These are phyloP conservation scores for Friedmanniomyces simplex DNA, from an alignment of 495 filamentous ascomycete species.

Conservation along the genomic window DNA sequence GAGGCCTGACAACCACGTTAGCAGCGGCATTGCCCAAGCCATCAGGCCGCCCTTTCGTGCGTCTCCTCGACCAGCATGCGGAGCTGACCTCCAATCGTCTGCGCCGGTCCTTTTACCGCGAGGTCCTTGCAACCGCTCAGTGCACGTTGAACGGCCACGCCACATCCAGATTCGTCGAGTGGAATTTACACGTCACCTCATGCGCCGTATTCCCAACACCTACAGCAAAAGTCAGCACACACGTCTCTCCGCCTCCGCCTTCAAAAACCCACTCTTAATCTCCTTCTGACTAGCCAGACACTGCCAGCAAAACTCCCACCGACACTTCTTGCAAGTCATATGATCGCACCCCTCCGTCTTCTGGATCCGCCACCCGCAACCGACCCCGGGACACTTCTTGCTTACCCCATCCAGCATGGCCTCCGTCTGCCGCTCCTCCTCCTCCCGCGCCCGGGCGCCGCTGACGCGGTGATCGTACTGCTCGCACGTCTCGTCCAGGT, in stretches of 20 bases:
- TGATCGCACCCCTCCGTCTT: slow-evolving; percentile 30
- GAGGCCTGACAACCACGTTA: too few relatives aligned
- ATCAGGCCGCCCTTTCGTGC: too few relatives aligned
- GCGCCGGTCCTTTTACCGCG: too few relatives aligned
- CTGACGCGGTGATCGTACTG: slow-evolving; percentile 29
- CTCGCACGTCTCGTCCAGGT: slow-evolving; percentile 33
- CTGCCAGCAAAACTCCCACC: slow-evolving; percentile 29
- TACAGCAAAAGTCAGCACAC: too few relatives aligned
- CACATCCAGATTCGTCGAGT: slow-evolving; percentile 12
- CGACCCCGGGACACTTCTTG: slow-evolving; percentile 27
- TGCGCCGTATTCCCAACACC: slow-evolving; percentile 21
- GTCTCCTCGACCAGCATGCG: too few relatives aligned
- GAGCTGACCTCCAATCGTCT: too few relatives aligned
- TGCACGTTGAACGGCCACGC: slow-evolving; percentile 18
- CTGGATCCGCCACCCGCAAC: slow-evolving; percentile 27
- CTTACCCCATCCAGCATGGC: slow-evolving; percentile 17
- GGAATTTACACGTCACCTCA: slow-evolving; percentile 17
- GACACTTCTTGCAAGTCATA: slow-evolving; percentile 22
- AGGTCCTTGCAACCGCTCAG: too few relatives aligned
- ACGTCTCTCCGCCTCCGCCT: too few relatives aligned
- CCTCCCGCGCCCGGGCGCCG: slow-evolving; percentile 18
- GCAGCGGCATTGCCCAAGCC: too few relatives aligned
- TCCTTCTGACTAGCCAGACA: slow-evolving; percentile 20
- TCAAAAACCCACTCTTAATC: slow-evolving; percentile 7
- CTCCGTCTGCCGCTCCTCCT: slow-evolving; percentile 21